These are phyloP conservation scores for Fraxinus latifolia DNA, from an alignment of 305 asterid genomes.

Conservation along the genomic window DNA sequence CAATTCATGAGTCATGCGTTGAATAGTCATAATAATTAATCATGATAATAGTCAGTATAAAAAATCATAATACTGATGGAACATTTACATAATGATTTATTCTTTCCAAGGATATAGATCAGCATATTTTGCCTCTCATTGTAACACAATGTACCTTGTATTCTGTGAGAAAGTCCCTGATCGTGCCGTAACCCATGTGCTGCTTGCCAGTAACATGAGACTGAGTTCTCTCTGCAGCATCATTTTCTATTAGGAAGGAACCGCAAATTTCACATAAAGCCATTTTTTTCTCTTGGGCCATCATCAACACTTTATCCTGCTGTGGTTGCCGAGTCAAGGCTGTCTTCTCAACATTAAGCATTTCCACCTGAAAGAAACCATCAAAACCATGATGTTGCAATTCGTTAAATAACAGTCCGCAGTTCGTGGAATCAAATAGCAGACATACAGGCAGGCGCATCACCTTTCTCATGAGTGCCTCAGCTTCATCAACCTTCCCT, in stretches of 20 bases:
- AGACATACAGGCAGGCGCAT: neutral
- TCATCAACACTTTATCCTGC: conserved; percentile 66
- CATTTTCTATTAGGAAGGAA: conserved; percentile 92
- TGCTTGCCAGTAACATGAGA: conserved; percentile 98
- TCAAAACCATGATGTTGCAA: neutral
- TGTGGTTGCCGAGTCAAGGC: conserved; percentile 72
- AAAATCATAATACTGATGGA: neutral
- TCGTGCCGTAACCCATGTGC: conserved; percentile 91
- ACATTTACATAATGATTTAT: neutral
- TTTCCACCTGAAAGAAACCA: conserved; percentile 61
- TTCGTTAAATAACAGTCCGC: neutral
- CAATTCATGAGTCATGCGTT: conserved; percentile 14
- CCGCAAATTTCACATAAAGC: conserved; percentile 96
- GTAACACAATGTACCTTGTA: conserved; percentile 47
- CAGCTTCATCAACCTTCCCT: conserved; percentile 98
- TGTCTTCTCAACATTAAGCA: conserved; percentile 77
- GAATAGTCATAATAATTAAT: neutral
- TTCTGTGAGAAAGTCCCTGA: conserved; percentile 80
- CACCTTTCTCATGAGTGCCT: conserved; percentile 98
- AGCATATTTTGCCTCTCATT: neutral
- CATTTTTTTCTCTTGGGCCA: conserved; percentile 96
- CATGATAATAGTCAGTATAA: neutral
- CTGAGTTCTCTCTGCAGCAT: conserved; percentile 97
- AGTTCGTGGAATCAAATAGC: neutral
- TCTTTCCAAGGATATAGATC: neutral